Percentiles rank a stretch among this genome's conserved stretches.
phyloP scores from a whole-genome alignment of 768 basidiomycete genomes.

The Russula foetens region DNA sequence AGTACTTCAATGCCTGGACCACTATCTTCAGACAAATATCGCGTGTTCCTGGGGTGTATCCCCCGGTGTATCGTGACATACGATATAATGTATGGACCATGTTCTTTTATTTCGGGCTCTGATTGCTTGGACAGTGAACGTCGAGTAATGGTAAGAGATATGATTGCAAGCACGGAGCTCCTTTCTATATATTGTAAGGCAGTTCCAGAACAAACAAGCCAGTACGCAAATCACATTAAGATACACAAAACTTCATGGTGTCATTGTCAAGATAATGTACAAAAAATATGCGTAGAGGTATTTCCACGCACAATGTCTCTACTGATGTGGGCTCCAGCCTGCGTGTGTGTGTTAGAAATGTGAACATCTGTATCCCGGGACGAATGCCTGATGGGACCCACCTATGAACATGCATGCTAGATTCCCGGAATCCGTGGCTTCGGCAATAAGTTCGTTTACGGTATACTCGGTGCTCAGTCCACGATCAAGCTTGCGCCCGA shows the following conservation, averaged over 20 bases:
- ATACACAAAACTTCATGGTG: background rate
- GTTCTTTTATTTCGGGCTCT: too few relatives aligned
- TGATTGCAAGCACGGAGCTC: too few relatives aligned
- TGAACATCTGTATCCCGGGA: background rate
- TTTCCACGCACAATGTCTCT: background rate
- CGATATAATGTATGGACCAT: too few relatives aligned
- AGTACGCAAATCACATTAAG: background rate
- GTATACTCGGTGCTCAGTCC: conserved; percentile 85
- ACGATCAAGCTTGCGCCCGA: conserved; percentile 76
- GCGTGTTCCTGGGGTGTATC: too few relatives aligned
- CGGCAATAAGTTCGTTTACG: conserved; percentile 86
- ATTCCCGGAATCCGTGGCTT: conserved; percentile 73
- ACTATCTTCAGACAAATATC: too few relatives aligned
- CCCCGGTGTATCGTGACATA: too few relatives aligned
- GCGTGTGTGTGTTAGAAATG: conserved; percentile 1
- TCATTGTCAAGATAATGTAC: too few relatives aligned
- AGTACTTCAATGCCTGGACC: too few relatives aligned
- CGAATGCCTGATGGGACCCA: conserved; percentile 28
- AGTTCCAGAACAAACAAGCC: background rate
- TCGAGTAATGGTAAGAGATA: too few relatives aligned
- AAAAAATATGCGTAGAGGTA: too few relatives aligned
- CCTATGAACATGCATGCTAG: conserved; percentile 74
- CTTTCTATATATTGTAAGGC: background rate
- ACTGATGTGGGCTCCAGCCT: conserved; percentile 39
- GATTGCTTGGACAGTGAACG: too few relatives aligned